phyloP scores from a whole-genome alignment of 2,329 filamentous ascomycete species.

The Aureobasidium sp. region DNA sequence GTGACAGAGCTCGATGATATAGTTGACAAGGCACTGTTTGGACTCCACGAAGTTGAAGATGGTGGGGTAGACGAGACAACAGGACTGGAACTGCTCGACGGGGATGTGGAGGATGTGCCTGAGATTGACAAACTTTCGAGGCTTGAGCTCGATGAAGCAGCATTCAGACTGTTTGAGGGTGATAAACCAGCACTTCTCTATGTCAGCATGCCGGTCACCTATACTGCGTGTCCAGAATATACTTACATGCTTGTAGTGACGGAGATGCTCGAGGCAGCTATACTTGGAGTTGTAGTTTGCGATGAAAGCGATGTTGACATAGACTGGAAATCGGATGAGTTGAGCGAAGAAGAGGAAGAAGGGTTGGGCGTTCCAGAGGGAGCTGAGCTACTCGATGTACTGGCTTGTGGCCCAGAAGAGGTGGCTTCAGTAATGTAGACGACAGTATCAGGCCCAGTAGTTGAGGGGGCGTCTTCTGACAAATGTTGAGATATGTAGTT shows the following conservation, averaged over 20 bases:
- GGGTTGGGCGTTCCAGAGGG: no score
- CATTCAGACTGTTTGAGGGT: neutral
- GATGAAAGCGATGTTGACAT: neutral
- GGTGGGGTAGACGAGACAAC: neutral
- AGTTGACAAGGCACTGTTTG: neutral
- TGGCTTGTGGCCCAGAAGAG: neutral
- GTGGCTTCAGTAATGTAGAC: neutral
- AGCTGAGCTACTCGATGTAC: neutral
- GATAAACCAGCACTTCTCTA: neutral
- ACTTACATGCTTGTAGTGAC: neutral
- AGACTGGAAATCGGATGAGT: neutral
- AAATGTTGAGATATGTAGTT: neutral
- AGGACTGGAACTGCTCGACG: neutral
- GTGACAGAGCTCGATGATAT: neutral
- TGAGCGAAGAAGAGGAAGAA: neutral
- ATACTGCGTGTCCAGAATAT: neutral
- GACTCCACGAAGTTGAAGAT: neutral
- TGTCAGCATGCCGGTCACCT: neutral
- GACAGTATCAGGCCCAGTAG: neutral
- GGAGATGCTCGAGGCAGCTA: neutral
- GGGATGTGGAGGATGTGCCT: neutral
- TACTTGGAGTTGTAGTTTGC: neutral
- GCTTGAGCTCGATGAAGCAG: neutral
- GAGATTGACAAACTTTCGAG: neutral
- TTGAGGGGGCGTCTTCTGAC: neutral